Conservation (phyloP, 2,329 filamentous ascomycete genomes). For the Stachybotrys chlorohalonatus region DNA sequence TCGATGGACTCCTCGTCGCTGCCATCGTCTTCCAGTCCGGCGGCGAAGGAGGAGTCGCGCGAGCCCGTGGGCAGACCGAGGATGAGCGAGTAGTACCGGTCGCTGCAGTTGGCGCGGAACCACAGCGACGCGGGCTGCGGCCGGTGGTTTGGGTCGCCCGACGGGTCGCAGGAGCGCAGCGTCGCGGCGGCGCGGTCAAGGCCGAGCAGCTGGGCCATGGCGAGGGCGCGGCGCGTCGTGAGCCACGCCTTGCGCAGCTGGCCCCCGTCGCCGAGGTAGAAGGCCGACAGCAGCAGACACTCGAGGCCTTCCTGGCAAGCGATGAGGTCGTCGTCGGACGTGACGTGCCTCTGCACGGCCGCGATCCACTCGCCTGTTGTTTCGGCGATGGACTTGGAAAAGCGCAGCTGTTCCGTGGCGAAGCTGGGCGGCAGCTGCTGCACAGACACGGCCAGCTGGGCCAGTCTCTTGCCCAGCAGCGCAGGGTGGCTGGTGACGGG, state of each 20-base stretch:
- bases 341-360: slow-evolving; percentile 28
- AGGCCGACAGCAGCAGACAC: slow-evolving; percentile 36
- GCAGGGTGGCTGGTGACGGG: slow-evolving; percentile 37
- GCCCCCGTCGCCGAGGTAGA: slow-evolving; percentile 43
- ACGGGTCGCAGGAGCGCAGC: slow-evolving; percentile 27
- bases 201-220: slow-evolving; percentile 42
- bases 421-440: slow-evolving; percentile 32
- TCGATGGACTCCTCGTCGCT: slow-evolving; percentile 27
- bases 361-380: slow-evolving; percentile 19
- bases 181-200: slow-evolving; percentile 27
- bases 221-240: slow-evolving; percentile 36
- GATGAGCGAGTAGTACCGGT: slow-evolving; percentile 41
- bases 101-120: slow-evolving; percentile 38
- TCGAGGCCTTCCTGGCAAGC: slow-evolving; percentile 44
- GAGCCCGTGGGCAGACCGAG: slow-evolving; percentile 38
- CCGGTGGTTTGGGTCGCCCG: slow-evolving; percentile 18
- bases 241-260: slow-evolving; percentile 48
- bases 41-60: slow-evolving; percentile 28
- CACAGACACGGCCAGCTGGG: slow-evolving; percentile 35
- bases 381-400: slow-evolving; percentile 8
- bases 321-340: slow-evolving; percentile 41
- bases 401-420: slow-evolving; percentile 14
- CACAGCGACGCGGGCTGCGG: slow-evolving; percentile 26
- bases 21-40: slow-evolving; percentile 10
- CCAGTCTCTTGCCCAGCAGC: slow-evolving; percentile 35